Conservation (phyloP, 139 green algal genomes). For the Chlamydomonas sphaeroides region DNA sequence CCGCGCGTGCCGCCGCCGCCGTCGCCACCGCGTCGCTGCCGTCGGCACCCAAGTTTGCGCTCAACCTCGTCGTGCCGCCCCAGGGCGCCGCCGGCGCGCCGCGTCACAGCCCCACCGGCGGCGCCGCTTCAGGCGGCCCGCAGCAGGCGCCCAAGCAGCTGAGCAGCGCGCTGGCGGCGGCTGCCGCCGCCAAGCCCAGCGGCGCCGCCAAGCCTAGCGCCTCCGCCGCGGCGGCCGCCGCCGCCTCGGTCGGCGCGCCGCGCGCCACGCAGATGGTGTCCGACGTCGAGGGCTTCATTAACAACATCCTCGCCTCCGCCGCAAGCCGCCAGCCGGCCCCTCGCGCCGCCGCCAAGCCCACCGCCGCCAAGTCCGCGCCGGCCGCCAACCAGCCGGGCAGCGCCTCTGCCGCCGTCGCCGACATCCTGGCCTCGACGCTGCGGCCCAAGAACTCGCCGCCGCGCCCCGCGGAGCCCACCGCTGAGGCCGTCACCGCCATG, state of each 20-base stretch:
- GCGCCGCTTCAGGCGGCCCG: too few relatives aligned
- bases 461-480: too few relatives aligned
- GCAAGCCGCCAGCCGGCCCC: too few relatives aligned
- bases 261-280: constrained; percentile 26
- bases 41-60: background rate
- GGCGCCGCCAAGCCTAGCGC: background rate
- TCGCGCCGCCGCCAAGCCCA: background rate
- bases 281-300: constrained; percentile 42
- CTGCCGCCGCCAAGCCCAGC: background rate
- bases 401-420: constrained; percentile 9
- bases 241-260: too few relatives aligned
- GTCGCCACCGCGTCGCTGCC: background rate
- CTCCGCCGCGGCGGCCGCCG: background rate
- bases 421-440: constrained; percentile 5
- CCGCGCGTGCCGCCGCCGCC: background rate
- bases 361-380: too few relatives aligned
- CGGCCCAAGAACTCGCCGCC: too few relatives aligned
- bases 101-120: background rate
- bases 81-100: background rate
- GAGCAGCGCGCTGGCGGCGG: background rate
- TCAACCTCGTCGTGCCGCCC: background rate
- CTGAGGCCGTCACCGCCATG: background rate
- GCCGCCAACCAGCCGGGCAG: background rate
- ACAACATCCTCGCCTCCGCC: constrained; percentile 27
- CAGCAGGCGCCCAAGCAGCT: background rate